These are phyloP conservation scores for Stephanodiscus triporus DNA, from an alignment of 108 stramenopile species.

Conservation along the genomic window DNA sequence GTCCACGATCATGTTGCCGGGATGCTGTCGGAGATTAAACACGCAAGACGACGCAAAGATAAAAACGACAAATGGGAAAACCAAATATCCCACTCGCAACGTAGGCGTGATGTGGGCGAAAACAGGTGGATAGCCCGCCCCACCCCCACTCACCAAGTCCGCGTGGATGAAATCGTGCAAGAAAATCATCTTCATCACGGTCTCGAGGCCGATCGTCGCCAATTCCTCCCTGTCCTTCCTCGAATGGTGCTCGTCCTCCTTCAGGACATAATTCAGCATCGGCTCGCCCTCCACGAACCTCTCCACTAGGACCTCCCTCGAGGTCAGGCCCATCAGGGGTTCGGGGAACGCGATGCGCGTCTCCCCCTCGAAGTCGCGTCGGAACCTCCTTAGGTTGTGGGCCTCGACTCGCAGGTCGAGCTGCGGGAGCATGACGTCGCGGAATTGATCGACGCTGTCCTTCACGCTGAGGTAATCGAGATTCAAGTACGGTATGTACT, in stretches of 20 bases:
- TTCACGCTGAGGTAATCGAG: constrained; percentile 76
- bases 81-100: no score
- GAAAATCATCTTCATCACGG: constrained; percentile 93
- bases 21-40: constrained; percentile 27
- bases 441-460: constrained; percentile 87
- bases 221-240: constrained; percentile 64
- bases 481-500: constrained; percentile 71
- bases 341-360: constrained; percentile 70
- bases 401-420: constrained; percentile 88
- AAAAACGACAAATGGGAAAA: background rate
- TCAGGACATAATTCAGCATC: constrained; percentile 67
- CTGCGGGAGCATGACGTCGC: constrained; percentile 83
- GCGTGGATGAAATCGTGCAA: constrained; percentile 79
- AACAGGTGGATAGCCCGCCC: background rate
- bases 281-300: constrained; percentile 86
- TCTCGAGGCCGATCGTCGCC: constrained; percentile 72
- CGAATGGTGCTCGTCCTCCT: constrained; percentile 54
- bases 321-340: constrained; percentile 76
- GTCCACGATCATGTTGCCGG: constrained; percentile 81
- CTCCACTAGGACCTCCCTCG: constrained; percentile 76
- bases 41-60: no score
- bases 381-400: constrained; percentile 70
- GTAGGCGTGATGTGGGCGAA: background rate
- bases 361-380: constrained; percentile 71
- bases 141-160: constrained; percentile 63